Conservation (phyloP, 176 grass and related monocot genomes). For the Triticum monococcum region DNA sequence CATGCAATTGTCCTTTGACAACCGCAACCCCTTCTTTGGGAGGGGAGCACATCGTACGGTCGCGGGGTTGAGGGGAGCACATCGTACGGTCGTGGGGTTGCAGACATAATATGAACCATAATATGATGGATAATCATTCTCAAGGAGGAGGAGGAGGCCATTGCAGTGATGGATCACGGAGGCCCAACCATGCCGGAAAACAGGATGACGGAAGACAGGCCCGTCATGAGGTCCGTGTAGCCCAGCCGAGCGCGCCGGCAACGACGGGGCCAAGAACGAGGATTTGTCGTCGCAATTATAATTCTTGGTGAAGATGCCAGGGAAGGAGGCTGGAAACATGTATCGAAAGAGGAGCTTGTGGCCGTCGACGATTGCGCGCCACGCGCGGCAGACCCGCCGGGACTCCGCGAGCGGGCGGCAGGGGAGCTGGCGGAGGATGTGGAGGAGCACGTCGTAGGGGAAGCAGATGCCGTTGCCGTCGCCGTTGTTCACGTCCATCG, state of each 20-base stretch:
- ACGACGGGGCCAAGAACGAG: background rate
- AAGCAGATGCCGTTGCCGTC: background rate
- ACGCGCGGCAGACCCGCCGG: background rate
- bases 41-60: background rate
- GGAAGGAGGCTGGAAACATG: background rate
- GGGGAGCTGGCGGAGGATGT: background rate
- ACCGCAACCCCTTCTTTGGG: accelerated
- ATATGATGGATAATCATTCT: too few species aligned
- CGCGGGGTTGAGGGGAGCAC: background rate
- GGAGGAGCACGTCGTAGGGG: background rate
- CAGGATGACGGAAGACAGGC: background rate
- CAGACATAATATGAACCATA: background rate
- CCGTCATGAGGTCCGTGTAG: background rate
- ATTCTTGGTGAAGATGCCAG: background rate
- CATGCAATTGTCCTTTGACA: background rate
- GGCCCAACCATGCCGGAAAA: background rate
- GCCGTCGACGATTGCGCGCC: background rate
- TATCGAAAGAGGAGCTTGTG: background rate
- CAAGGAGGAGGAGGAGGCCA: background rate
- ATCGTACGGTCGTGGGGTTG: background rate
- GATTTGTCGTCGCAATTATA: background rate
- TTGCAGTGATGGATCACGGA: background rate
- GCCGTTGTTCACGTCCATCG: background rate
- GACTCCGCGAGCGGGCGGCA: background rate
- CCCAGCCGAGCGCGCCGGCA: background rate